Evolutionary conservation across 192 early-diverging fungal species (phyloP).

Genomic region (Phlyctochytrium arcticum): DNA sequence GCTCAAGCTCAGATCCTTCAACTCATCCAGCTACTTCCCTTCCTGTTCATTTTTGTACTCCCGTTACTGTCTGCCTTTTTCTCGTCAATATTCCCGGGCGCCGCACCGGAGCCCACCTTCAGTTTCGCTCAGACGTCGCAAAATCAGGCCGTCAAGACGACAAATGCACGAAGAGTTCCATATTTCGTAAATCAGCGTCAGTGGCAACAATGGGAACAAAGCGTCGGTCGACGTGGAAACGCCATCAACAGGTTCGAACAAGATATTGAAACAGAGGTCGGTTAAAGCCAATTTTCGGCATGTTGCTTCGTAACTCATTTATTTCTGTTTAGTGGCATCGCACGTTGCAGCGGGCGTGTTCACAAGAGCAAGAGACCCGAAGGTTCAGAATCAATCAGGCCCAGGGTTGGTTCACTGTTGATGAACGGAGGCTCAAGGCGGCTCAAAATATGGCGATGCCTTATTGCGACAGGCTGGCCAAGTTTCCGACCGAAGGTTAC

Average conservation of each 20-base stretch:
- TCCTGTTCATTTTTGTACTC: constrained; percentile 71
- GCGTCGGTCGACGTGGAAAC: constrained; percentile 33
- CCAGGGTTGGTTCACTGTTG: constrained; percentile 66
- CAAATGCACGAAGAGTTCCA: constrained; percentile 54
- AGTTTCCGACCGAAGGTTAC: no score
- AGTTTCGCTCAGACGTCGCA: constrained; percentile 51
- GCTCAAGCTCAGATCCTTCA: constrained; percentile 32
- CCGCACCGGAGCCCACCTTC: constrained; percentile 51
- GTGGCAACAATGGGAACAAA: constrained; percentile 42
- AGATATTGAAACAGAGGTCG: constrained; percentile 59
- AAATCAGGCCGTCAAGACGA: constrained; percentile 52
- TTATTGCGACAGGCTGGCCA: constrained; percentile 76
- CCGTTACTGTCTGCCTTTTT: constrained; percentile 68
- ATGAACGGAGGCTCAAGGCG: constrained; percentile 58
- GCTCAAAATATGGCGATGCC: constrained; percentile 62
- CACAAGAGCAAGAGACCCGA: constrained; percentile 59
- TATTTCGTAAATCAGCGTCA: constrained; percentile 73
- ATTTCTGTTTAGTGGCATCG: constrained; percentile 48
- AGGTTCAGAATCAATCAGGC: constrained; percentile 54
- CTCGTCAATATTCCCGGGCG: background rate
- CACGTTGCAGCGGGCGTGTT: constrained; percentile 61
- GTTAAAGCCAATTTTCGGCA: background rate
- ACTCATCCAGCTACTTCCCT: constrained; percentile 72
- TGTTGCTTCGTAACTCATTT: background rate
- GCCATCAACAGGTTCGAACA: constrained; percentile 67